Conservation (phyloP, 306 rosid species). For the Cicer arietinum region DNA sequence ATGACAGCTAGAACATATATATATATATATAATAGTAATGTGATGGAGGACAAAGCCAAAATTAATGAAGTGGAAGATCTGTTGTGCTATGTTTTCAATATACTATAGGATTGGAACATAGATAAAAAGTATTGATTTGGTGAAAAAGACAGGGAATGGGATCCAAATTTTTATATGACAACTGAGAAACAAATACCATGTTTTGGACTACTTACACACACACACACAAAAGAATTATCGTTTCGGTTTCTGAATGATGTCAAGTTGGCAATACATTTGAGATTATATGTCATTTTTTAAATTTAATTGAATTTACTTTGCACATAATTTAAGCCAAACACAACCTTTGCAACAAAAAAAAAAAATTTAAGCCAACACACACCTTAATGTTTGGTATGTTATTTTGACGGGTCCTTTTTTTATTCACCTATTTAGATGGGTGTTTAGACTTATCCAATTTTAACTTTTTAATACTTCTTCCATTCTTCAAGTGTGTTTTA, state of each 20-base stretch:
- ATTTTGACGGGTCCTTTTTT: too few relatives aligned
- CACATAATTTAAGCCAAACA: too few relatives aligned
- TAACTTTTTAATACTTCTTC: too few relatives aligned
- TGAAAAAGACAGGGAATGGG: slow-evolving; percentile 8
- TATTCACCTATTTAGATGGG: too few relatives aligned
- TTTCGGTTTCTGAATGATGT: too few relatives aligned
- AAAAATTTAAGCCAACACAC: too few relatives aligned
- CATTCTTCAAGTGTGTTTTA: too few relatives aligned
- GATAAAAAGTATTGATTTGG: slow-evolving; percentile 1
- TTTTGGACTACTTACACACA: neutral
- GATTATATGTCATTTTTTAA: neutral
- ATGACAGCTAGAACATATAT: neutral
- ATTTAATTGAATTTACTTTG: too few relatives aligned
- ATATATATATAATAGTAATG: slow-evolving; percentile 9
- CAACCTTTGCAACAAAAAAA: too few relatives aligned
- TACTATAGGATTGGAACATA: neutral
- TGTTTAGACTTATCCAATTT: too few relatives aligned
- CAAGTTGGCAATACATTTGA: neutral
- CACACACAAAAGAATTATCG: too few relatives aligned
- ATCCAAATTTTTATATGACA: slow-evolving; percentile 33
- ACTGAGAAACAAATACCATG: neutral
- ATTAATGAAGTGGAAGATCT: slow-evolving; percentile 48
- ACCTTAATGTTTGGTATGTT: too few relatives aligned
- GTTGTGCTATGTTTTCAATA: slow-evolving; percentile 33
- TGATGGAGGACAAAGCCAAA: slow-evolving; percentile 31